A percentile compares a stretch with the other conserved stretches of the same genome.
Conservation (phyloP, 2,329 filamentous ascomycete genomes). For the Hyphodiscus sp. region DNA sequence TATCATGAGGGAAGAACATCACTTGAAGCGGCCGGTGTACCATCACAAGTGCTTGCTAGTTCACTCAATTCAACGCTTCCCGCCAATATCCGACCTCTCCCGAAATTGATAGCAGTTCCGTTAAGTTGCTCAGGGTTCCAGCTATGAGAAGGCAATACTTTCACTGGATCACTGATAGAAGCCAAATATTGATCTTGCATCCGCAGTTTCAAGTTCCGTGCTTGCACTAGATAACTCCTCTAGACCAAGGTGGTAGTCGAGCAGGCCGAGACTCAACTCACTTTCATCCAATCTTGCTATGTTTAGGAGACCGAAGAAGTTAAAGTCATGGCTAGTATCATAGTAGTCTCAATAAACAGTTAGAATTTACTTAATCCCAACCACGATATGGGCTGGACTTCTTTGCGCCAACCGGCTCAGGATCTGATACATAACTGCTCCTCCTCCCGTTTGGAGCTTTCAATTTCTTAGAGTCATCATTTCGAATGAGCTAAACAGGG, state of each 20-base stretch:
- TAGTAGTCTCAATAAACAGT: too few relatives aligned
- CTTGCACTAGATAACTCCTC: slow-evolving; percentile 43
- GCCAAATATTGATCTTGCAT: slow-evolving; percentile 30
- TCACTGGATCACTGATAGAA: slow-evolving; percentile 29
- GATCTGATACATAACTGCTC: slow-evolving; percentile 13
- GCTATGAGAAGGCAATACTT: slow-evolving; percentile 17
- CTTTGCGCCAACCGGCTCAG: slow-evolving; percentile 16
- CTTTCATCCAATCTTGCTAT: slow-evolving; percentile 10
- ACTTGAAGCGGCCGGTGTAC: not conserved
- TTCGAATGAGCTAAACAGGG: too few relatives aligned
- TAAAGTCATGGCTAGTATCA: slow-evolving; percentile 26
- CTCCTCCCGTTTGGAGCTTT: slow-evolving; percentile 26
- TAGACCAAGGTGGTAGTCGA: slow-evolving; percentile 52
- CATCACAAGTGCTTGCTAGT: slow-evolving; percentile 5
- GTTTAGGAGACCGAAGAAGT: slow-evolving; percentile 26
- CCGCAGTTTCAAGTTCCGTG: slow-evolving; percentile 22
- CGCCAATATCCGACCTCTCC: not conserved
- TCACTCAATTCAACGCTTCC: not conserved
- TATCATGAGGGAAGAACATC: slow-evolving; percentile 1
- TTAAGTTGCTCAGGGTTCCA: slow-evolving; percentile 11
- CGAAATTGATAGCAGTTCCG: slow-evolving; percentile 10
- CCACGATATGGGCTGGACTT: slow-evolving; percentile 24
- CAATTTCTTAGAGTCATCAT: too few relatives aligned
- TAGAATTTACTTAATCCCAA: slow-evolving; percentile 27
- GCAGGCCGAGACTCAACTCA: slow-evolving; percentile 39